These are phyloP conservation scores for Crithidia expoeki DNA, from an alignment of 208 protist genomes.

Conservation along the genomic window DNA sequence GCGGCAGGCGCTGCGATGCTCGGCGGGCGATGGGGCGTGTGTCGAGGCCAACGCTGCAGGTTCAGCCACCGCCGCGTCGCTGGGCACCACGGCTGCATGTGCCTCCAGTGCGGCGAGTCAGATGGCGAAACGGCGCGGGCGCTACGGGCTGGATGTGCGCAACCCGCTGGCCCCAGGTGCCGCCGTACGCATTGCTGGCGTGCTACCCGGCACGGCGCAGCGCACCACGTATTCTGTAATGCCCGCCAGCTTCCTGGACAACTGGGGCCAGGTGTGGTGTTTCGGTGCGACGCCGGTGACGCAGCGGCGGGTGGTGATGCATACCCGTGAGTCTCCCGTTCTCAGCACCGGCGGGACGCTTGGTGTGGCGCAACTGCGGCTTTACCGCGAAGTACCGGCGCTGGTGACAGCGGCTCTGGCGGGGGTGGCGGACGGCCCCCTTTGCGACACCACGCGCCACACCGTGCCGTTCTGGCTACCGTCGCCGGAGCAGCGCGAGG, in stretches of 20 bases:
- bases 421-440: constrained; percentile 5
- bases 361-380: background rate
- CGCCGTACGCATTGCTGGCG: background rate
- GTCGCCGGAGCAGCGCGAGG: background rate
- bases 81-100: too few relatives aligned
- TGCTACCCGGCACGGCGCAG: background rate
- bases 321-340: too few relatives aligned
- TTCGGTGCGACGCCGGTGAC: background rate
- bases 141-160: constrained; percentile 1
- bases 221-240: background rate
- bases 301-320: background rate
- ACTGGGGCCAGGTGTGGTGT: background rate
- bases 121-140: background rate
- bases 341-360: constrained; percentile 6
- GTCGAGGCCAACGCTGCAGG: too few relatives aligned
- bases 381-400: background rate
- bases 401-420: constrained; percentile 4
- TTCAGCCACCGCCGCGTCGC: too few relatives aligned
- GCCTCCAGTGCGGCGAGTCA: background rate
- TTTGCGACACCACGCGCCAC: constrained; percentile 17
- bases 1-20: too few relatives aligned
- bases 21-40: constrained; percentile 14
- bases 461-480: constrained; percentile 8
- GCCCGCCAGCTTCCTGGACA: background rate
- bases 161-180: background rate